Conservation (phyloP, 2,329 filamentous ascomycete genomes). For the Sclerotinia minor region DNA sequence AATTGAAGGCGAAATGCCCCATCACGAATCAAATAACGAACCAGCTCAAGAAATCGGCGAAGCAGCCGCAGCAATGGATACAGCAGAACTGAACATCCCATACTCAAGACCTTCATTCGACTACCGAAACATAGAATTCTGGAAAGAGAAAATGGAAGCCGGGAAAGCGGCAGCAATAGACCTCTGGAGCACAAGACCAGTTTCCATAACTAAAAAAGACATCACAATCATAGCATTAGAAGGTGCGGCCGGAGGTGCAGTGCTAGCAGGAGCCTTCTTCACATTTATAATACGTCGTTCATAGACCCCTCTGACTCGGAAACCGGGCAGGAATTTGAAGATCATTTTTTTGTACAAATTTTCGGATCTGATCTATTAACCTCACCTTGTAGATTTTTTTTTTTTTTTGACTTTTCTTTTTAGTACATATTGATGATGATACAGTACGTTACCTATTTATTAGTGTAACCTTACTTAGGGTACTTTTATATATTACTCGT, state of each 20-base stretch:
- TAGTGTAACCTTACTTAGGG: no score
- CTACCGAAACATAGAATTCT: slow-evolving; percentile 42
- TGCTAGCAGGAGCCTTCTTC: slow-evolving; percentile 50
- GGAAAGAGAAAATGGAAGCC: slow-evolving; percentile 41
- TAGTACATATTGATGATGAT: slow-evolving; percentile 10
- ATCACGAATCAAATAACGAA: slow-evolving; percentile 19
- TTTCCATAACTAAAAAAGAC: slow-evolving; percentile 67
- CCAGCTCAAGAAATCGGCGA: slow-evolving; percentile 21
- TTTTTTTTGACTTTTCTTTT: no score
- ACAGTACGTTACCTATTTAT: no score
- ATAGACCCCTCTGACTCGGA: slow-evolving; percentile 15
- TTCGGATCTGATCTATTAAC: not conserved
- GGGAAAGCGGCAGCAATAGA: slow-evolving; percentile 57
- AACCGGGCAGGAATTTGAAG: not conserved
- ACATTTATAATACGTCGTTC: slow-evolving; percentile 37
- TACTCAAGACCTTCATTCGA: slow-evolving; percentile 12
- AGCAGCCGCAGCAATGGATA: slow-evolving; percentile 31
- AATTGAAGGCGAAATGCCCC: slow-evolving; percentile 29
- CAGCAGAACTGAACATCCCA: slow-evolving; percentile 33
- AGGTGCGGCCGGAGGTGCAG: slow-evolving; percentile 65
- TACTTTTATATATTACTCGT: no score
- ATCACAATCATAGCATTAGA: slow-evolving; percentile 69
- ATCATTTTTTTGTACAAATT: slow-evolving; percentile 6
- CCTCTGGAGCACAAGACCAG: slow-evolving; percentile 63
- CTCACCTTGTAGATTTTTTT: not conserved